These are phyloP conservation scores for Ascomycota sp. DNA, from an alignment of 2,329 filamentous ascomycete species.

Conservation along the genomic window DNA sequence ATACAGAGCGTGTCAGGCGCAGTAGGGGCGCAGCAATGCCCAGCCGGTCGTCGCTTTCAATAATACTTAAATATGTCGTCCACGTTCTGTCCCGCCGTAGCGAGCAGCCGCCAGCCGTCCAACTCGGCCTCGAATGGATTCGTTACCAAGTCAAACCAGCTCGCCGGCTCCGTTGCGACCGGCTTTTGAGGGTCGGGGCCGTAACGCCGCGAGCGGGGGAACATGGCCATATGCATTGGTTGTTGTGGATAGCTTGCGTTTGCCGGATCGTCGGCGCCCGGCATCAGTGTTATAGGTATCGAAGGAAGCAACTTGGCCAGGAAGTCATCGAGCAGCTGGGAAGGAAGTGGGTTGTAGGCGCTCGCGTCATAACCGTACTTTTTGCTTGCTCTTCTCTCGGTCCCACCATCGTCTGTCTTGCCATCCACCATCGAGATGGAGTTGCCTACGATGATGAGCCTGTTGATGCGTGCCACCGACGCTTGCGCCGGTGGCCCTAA, in stretches of 20 bases:
- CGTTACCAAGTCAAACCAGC: slow-evolving; percentile 76
- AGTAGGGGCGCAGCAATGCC: slow-evolving; percentile 78
- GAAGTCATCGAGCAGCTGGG: slow-evolving; percentile 66
- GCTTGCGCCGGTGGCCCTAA: slow-evolving; percentile 38
- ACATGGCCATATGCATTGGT: slow-evolving; percentile 80
- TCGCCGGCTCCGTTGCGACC: slow-evolving; percentile 20
- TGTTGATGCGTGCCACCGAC: slow-evolving; percentile 47
- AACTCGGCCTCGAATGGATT: slow-evolving; percentile 88
- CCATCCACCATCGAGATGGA: slow-evolving; percentile 48
- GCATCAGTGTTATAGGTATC: slow-evolving; percentile 74
- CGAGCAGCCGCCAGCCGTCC: slow-evolving; percentile 74
- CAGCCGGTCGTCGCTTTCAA: slow-evolving; percentile 55
- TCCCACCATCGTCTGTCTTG: slow-evolving; percentile 16
- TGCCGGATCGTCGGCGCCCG: slow-evolving; percentile 68
- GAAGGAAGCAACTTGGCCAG: slow-evolving; percentile 63
- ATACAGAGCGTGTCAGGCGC: slow-evolving; percentile 86
- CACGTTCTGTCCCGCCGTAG: slow-evolving; percentile 78
- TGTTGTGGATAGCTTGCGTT: slow-evolving; percentile 85
- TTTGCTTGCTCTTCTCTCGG: slow-evolving; percentile 34
- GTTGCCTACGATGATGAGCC: slow-evolving; percentile 82
- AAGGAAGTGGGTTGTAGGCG: slow-evolving; percentile 71
- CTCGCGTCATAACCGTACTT: slow-evolving; percentile 91
- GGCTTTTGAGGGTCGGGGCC: slow-evolving; percentile 21
- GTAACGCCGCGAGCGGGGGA: slow-evolving; percentile 56
- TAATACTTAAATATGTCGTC: slow-evolving; percentile 87